Conservation (phyloP, 345 rosid genomes). For the Melaleuca alternifolia region DNA sequence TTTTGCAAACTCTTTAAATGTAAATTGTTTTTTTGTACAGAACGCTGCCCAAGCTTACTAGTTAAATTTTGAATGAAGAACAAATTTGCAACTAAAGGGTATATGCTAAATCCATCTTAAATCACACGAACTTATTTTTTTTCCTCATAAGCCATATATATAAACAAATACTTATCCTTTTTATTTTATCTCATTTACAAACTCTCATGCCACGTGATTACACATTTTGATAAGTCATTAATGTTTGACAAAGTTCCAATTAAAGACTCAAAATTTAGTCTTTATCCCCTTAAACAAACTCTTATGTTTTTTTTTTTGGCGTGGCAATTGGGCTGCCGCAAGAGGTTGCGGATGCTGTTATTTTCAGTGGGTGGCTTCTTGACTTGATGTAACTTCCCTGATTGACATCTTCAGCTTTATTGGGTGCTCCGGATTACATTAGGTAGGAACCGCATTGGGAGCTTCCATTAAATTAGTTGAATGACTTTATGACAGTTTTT, state of each 20-base stretch:
- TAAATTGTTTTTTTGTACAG: not conserved
- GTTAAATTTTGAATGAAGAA: not conserved
- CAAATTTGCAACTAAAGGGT: not conserved
- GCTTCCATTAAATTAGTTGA: not conserved
- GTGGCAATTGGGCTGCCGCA: slow-evolving; percentile 34
- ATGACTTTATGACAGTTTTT: not conserved
- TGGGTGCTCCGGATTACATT: not conserved
- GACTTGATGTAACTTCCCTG: not conserved
- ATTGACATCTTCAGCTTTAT: not conserved
- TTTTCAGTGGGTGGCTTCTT: slow-evolving; percentile 29
- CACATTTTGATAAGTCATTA: not conserved
- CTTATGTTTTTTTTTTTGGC: slow-evolving; percentile 5
- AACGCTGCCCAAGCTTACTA: not conserved
- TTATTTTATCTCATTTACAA: fast-evolving
- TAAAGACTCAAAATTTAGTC: fast-evolving
- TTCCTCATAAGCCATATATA: fast-evolving
- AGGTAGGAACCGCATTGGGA: slow-evolving; percentile 1
- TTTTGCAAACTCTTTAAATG: not conserved
- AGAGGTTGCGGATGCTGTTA: slow-evolving; percentile 20
- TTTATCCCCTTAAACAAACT: too few relatives aligned
- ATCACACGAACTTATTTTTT: not conserved
- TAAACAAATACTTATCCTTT: not conserved
- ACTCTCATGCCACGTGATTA: fast-evolving
- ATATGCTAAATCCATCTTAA: not conserved
- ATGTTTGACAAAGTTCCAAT: not conserved